Evolutionary conservation across 768 basidiomycete species (phyloP).

Genomic region (Russula foetens): DNA sequence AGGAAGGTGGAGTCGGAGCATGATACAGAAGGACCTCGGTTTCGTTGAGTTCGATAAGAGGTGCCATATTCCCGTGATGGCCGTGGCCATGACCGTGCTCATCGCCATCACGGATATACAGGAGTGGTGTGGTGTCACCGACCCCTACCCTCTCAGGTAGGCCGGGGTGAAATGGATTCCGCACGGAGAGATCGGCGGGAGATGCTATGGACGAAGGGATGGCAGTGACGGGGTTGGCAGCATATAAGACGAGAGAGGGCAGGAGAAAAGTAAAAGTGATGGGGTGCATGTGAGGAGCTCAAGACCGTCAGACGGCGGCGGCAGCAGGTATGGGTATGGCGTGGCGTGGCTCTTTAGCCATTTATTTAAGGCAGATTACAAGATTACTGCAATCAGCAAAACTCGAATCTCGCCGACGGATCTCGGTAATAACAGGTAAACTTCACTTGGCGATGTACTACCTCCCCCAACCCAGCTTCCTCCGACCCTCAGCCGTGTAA

Average conservation of each 20-base stretch:
- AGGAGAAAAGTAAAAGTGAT: slow-evolving; percentile 7
- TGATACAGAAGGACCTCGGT: slow-evolving; percentile 61
- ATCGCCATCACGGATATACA: background rate
- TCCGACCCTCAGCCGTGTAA: no score
- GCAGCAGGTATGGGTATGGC: no score
- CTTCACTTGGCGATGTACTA: no score
- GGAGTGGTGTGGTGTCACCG: background rate
- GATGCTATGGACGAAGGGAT: slow-evolving; percentile 15
- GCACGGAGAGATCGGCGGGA: slow-evolving; percentile 19
- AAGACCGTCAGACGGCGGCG: background rate
- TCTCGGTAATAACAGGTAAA: background rate
- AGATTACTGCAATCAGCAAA: background rate
- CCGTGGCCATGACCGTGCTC: slow-evolving; percentile 33
- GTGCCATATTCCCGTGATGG: slow-evolving; percentile 41
- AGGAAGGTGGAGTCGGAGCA: slow-evolving; percentile 67
- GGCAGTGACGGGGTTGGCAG: slow-evolving; percentile 11
- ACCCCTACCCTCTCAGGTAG: background rate
- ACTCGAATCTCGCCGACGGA: slow-evolving; percentile 9
- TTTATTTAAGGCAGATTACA: no score
- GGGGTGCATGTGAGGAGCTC: background rate
- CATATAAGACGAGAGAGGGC: slow-evolving; percentile 16
- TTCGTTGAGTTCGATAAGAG: slow-evolving; percentile 64
- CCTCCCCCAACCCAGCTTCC: no score
- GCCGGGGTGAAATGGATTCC: background rate
- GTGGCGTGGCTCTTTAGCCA: background rate